These are phyloP conservation scores for Leccinum imitatum DNA, from an alignment of 768 basidiomycete genomes.

Conservation along the genomic window DNA sequence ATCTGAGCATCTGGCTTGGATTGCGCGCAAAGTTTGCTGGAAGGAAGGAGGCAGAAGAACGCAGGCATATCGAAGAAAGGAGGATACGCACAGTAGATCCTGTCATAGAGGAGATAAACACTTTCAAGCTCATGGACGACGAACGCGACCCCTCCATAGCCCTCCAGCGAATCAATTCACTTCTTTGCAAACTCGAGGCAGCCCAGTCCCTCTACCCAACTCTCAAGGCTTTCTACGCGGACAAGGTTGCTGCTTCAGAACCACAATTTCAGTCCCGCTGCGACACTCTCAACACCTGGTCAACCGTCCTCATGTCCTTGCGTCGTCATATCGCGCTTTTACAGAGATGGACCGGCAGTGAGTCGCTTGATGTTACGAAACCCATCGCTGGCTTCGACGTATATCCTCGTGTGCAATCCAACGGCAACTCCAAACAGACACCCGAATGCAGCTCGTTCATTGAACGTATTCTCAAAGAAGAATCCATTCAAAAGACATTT, in stretches of 20 bases:
- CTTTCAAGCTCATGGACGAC: conserved; percentile 61
- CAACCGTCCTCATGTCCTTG: conserved; percentile 82
- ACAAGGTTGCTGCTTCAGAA: conserved; percentile 71
- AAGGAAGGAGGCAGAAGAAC: conserved; percentile 79
- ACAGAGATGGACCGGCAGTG: conserved; percentile 92
- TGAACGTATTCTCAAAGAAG: conserved; percentile 92
- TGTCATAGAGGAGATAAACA: conserved; percentile 79
- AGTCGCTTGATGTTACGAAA: conserved; percentile 84
- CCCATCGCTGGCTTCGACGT: conserved; percentile 67
- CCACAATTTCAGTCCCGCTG: conserved; percentile 73
- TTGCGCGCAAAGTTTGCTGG: conserved; percentile 85
- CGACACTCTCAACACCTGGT: conserved; percentile 91
- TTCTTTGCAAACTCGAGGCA: conserved; percentile 75
- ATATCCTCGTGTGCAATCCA: conserved; percentile 29
- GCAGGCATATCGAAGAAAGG: conserved; percentile 76
- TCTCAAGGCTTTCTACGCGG: conserved; percentile 73
- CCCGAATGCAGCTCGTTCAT: conserved; percentile 84
- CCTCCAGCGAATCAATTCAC: conserved; percentile 57
- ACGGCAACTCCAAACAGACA: conserved; percentile 42
- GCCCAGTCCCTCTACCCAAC: conserved; percentile 87
- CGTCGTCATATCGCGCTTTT: conserved; percentile 77
- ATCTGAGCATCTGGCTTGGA: conserved; percentile 83
- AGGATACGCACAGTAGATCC: conserved; percentile 77
- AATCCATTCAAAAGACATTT: conserved; percentile 92
- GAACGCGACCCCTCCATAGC: conserved; percentile 41